These are phyloP conservation scores for Kernera saxatilis DNA, from an alignment of 345 rosid species.

Conservation along the genomic window DNA sequence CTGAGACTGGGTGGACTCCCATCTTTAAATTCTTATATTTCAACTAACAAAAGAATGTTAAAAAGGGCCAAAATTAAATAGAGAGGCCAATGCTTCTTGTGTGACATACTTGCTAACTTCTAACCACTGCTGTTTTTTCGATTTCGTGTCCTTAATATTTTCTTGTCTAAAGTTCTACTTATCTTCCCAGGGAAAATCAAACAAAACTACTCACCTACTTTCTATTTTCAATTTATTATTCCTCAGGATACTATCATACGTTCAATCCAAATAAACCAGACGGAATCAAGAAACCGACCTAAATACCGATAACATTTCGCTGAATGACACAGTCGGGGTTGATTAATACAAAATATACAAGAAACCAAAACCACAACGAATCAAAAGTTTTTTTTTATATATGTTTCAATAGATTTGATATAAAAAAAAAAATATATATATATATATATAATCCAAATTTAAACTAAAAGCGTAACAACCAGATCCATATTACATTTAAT, in stretches of 20 bases:
- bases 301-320: neutral
- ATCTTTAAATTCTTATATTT: conserved; percentile 27
- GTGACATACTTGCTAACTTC: conserved; percentile 1
- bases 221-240: neutral
- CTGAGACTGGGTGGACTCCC: conserved; percentile 66
- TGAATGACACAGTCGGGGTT: neutral
- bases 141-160: neutral
- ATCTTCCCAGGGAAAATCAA: neutral
- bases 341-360: neutral
- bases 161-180: neutral
- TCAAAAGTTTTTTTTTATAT: neutral
- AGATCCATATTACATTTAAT: neutral
- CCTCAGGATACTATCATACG: neutral
- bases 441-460: neutral
- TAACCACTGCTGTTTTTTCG: conserved; percentile 7
- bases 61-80: neutral
- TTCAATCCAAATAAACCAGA: neutral
- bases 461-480: neutral
- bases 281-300: neutral
- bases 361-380: neutral
- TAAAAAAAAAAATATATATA: no score
- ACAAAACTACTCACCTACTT: neutral
- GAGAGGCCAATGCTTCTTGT: conserved; percentile 20
- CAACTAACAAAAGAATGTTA: neutral
- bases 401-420: neutral